These are phyloP conservation scores for Eucalyptus tenuipes DNA, from an alignment of 345 rosid genomes.

Conservation along the genomic window DNA sequence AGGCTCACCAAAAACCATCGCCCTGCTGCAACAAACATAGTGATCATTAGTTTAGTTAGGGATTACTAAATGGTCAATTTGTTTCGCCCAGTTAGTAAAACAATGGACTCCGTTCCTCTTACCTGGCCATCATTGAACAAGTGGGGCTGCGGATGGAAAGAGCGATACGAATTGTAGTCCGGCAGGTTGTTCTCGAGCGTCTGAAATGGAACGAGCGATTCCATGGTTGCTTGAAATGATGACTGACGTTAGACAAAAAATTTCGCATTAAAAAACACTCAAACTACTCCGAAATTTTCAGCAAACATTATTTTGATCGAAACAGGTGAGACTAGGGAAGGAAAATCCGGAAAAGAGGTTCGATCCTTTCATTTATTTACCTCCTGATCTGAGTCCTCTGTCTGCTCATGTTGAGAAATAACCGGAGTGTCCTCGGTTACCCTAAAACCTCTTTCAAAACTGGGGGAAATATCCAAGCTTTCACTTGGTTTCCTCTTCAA, in stretches of 20 bases:
- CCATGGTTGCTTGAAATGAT: background rate
- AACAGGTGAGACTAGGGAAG: background rate
- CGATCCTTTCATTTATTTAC: background rate
- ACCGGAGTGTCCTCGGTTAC: background rate
- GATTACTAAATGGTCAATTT: background rate
- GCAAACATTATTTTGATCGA: background rate
- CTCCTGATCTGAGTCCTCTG: background rate
- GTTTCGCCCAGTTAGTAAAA: background rate
- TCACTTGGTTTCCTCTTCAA: background rate
- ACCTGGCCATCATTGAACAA: background rate
- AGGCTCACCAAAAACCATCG: background rate
- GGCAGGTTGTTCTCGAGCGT: background rate
- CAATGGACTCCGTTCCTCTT: rapidly evolving
- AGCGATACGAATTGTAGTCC: background rate
- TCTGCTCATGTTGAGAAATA: background rate
- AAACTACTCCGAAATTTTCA: background rate
- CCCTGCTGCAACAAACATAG: background rate
- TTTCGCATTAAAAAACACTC: background rate
- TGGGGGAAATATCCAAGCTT: background rate
- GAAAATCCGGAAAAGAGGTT: background rate
- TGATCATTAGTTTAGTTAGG: background rate
- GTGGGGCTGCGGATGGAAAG: background rate
- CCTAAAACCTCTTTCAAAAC: background rate
- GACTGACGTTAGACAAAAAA: background rate
- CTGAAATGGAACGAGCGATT: background rate